Percentiles rank a stretch among this genome's conserved stretches.
These are phyloP conservation scores for Fusarium brevicatenulatum DNA, from an alignment of 2,329 filamentous ascomycete species.

Conservation along the genomic window DNA sequence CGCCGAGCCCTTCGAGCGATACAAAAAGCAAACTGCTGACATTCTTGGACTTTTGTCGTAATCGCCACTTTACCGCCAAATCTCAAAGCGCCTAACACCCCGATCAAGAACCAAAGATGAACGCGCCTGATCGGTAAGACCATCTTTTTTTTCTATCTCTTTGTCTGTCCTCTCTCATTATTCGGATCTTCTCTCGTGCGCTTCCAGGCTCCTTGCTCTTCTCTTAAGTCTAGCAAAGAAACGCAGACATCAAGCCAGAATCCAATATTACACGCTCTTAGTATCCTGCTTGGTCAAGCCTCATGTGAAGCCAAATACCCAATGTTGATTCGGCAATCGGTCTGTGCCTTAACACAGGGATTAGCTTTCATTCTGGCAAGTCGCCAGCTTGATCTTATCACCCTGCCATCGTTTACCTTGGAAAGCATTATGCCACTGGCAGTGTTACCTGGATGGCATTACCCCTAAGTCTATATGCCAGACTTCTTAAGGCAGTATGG, in stretches of 20 bases:
- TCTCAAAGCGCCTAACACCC: slow-evolving; percentile 4
- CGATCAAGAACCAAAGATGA: slow-evolving; percentile 54
- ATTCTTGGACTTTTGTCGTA: slow-evolving; percentile 9
- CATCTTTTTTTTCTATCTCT: not conserved
- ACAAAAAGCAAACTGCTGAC: not conserved
- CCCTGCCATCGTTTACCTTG: not conserved
- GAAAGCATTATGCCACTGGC: not conserved
- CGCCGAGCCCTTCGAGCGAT: not conserved
- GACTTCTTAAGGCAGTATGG: not conserved
- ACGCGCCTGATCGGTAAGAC: slow-evolving; percentile 66
- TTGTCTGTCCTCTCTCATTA: not conserved
- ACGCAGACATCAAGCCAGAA: not conserved
- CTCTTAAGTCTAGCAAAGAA: not conserved
- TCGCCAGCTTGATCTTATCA: not conserved
- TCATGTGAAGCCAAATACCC: not conserved
- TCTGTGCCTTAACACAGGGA: not conserved
- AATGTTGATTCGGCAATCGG: not conserved
- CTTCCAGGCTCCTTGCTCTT: not conserved
- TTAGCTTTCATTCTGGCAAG: not conserved
- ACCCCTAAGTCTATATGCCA: not conserved
- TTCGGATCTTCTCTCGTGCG: not conserved
- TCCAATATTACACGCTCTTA: not conserved
- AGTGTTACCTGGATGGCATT: not conserved
- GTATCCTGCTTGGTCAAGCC: not conserved
- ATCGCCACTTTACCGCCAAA: slow-evolving; percentile 38